A percentile compares a stretch with the other conserved stretches of the same genome.
Evolutionary conservation across 208 protist genomes (phyloP).

Genomic region (Acanthamoeba pearcei): DNA sequence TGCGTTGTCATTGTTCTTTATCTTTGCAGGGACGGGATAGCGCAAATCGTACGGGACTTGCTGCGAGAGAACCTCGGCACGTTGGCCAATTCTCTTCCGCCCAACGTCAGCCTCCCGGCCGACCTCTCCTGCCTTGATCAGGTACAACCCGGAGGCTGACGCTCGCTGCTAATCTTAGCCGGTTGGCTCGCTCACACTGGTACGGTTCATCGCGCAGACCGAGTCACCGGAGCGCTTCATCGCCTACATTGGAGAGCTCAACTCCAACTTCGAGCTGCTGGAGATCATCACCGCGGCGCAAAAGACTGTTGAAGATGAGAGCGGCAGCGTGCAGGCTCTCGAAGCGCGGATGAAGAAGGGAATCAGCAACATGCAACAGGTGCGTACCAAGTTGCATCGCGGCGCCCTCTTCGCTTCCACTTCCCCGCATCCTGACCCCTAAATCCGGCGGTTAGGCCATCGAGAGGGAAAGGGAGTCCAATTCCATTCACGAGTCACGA

Average conservation of each 20-base stretch:
- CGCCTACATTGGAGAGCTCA: slow-evolving; percentile 44
- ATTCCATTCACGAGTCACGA: slow-evolving; percentile 39
- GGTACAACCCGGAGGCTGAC: not conserved
- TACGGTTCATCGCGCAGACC: not conserved
- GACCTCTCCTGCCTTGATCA: slow-evolving; percentile 40
- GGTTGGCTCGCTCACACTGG: not conserved
- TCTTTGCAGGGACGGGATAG: slow-evolving; percentile 36
- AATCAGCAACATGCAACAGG: slow-evolving; percentile 33
- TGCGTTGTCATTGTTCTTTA: not conserved
- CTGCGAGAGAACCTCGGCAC: slow-evolving; percentile 19
- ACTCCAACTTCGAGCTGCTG: slow-evolving; percentile 61
- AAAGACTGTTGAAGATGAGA: slow-evolving; percentile 33
- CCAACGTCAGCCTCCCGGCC: slow-evolving; percentile 38
- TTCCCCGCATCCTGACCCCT: no score
- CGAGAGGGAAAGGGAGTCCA: slow-evolving; percentile 50
- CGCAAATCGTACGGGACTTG: slow-evolving; percentile 21
- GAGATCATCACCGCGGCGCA: slow-evolving; percentile 42
- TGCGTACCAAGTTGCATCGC: not conserved
- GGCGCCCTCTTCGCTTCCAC: not conserved
- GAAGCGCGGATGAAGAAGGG: slow-evolving; percentile 13
- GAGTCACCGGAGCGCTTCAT: slow-evolving; percentile 32
- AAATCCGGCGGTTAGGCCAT: not conserved
- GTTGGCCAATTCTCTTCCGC: not conserved
- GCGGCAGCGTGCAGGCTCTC: slow-evolving; percentile 24
- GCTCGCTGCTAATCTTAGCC: not conserved